Evolutionary conservation across 1,139 yeast species (phyloP).

Genomic region (Martiniozyma asiatica): DNA sequence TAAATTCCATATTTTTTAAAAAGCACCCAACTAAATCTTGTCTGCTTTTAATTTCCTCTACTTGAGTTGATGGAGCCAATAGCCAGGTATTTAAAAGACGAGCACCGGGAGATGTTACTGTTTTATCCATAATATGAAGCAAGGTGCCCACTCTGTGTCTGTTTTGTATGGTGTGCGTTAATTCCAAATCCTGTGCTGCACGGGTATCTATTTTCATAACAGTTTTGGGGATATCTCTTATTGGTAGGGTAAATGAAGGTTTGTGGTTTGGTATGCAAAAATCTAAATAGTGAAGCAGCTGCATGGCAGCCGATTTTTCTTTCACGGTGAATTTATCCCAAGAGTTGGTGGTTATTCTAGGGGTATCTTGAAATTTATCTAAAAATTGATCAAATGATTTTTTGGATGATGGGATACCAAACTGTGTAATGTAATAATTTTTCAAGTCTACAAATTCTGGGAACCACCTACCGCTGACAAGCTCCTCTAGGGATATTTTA

Average conservation of each 20-base stretch:
- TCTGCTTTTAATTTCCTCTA: slow-evolving; percentile 42
- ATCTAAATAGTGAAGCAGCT: slow-evolving; percentile 44
- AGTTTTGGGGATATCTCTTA: slow-evolving; percentile 33
- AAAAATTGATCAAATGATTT: slow-evolving; percentile 23
- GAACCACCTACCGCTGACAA: slow-evolving; percentile 41
- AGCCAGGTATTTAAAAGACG: slow-evolving; percentile 72
- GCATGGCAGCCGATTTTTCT: slow-evolving; percentile 42
- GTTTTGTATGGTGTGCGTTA: slow-evolving; percentile 47
- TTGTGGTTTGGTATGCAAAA: slow-evolving; percentile 42
- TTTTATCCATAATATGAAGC: slow-evolving; percentile 52
- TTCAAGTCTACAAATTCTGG: slow-evolving; percentile 50
- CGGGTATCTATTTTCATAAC: slow-evolving; percentile 72
- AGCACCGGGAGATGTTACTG: slow-evolving; percentile 74
- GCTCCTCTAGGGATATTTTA: slow-evolving; percentile 18
- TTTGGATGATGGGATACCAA: slow-evolving; percentile 24
- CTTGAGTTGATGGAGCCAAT: slow-evolving; percentile 61
- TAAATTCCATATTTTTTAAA: slow-evolving; percentile 27
- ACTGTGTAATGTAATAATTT: slow-evolving; percentile 49
- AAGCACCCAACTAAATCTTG: slow-evolving; percentile 54
- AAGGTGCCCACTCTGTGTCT: slow-evolving; percentile 57
- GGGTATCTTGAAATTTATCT: slow-evolving; percentile 21
- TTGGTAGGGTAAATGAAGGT: slow-evolving; percentile 41
- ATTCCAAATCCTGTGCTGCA: slow-evolving; percentile 73
- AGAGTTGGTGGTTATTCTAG: slow-evolving; percentile 12
- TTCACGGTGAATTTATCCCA: slow-evolving; percentile 26